These are phyloP conservation scores for Carex myosuroides DNA, from an alignment of 176 grass and related monocot species.

Conservation along the genomic window DNA sequence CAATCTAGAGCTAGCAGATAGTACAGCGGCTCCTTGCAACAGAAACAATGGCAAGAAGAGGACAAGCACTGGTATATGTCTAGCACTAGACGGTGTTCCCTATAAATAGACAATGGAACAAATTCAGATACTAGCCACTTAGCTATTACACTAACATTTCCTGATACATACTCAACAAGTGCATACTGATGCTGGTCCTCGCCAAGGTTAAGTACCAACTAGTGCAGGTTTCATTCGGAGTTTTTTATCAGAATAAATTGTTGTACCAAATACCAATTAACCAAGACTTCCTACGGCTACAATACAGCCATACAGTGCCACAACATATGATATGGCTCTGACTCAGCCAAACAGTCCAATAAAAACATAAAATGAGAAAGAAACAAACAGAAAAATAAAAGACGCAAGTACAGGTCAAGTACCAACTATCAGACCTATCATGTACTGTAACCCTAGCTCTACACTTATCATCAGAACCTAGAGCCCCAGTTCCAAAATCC, in stretches of 20 bases:
- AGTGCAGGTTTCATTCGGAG: background rate
- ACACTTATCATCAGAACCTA: background rate
- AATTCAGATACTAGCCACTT: background rate
- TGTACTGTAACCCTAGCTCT: background rate
- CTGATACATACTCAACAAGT: background rate
- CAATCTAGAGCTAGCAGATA: slow-evolving; percentile 81
- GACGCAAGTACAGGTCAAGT: background rate
- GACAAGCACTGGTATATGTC: slow-evolving; percentile 62
- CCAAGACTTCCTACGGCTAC: background rate
- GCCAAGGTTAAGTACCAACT: background rate
- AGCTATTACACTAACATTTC: background rate
- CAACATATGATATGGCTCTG: background rate
- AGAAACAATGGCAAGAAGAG: slow-evolving; percentile 89
- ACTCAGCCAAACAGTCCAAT: background rate
- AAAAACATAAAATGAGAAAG: background rate
- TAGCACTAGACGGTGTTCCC: slow-evolving; percentile 81
- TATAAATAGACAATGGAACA: slow-evolving; percentile 30
- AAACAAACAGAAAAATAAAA: background rate
- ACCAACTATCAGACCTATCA: slow-evolving; percentile 1
- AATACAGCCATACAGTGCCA: background rate
- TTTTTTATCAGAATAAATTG: background rate
- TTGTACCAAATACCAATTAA: background rate
- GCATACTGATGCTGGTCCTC: background rate
- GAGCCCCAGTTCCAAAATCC: background rate
- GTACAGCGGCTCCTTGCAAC: slow-evolving; percentile 73